Conservation (phyloP, 2,329 filamentous ascomycete genomes). For the Rhynchosporium graminicola region DNA sequence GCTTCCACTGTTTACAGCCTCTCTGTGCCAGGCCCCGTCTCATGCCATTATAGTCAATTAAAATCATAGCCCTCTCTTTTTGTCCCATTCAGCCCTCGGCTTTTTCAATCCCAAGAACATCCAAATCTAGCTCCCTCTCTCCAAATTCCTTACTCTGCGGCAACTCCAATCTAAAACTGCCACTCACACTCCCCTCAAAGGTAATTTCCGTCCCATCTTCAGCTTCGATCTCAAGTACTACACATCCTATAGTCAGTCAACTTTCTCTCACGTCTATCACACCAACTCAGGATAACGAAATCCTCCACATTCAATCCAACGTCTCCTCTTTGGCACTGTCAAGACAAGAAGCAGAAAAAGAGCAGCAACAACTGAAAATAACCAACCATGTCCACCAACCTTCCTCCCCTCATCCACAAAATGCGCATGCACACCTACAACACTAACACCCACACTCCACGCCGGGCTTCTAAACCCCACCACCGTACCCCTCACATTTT, state of each 20-base stretch:
- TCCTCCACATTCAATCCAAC: no score
- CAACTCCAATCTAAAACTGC: conserved; percentile 2
- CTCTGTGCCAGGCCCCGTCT: not conserved
- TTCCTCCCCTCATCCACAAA: conserved; percentile 31
- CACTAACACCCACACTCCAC: conserved; percentile 25
- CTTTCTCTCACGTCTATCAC: not conserved
- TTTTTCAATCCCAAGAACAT: conserved; percentile 2
- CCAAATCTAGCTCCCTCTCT: conserved; percentile 7
- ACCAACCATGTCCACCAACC: conserved; percentile 43
- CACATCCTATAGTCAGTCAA: not conserved
- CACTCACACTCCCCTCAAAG: conserved; percentile 11
- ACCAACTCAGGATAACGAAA: no score
- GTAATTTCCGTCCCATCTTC: conserved; percentile 21
- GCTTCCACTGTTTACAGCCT: not conserved
- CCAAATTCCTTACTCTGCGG: conserved; percentile 11
- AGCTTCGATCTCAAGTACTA: conserved; percentile 42
- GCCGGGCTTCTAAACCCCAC: conserved; percentile 43
- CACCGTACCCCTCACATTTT: conserved; percentile 43
- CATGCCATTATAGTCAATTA: not conserved
- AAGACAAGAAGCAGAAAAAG: not conserved
- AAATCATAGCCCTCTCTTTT: not conserved
- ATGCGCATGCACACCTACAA: conserved; percentile 29
- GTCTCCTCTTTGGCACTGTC: no score
- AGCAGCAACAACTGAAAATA: not conserved
- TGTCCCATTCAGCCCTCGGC: conserved; percentile 3